Percentiles rank a stretch among this genome's conserved stretches.
Evolutionary conservation across 441 rosid species (phyloP).

Genomic region (Jatropha multifida): DNA sequence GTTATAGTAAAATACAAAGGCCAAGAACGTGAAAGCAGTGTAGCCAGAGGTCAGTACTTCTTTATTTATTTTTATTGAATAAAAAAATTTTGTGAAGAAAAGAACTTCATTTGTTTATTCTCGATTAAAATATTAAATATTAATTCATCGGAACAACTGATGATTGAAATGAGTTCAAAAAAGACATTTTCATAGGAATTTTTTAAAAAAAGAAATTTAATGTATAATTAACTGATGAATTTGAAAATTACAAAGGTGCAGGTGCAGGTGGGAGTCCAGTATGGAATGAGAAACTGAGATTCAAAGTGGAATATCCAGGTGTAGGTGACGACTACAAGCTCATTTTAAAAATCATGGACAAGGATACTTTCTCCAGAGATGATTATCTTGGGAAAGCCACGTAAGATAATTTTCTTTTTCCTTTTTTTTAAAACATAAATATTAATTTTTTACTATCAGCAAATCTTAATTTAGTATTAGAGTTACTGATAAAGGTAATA

Average conservation of each 20-base stretch:
- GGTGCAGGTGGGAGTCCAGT: slow-evolving; percentile 59
- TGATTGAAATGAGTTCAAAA: no score
- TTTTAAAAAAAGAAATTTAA: no score
- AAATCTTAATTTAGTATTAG: no score
- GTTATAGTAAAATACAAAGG: slow-evolving; percentile 64
- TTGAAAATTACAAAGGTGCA: slow-evolving; percentile 19
- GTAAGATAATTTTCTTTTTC: slow-evolving; percentile 39
- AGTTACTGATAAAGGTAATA: no score
- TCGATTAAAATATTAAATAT: no score
- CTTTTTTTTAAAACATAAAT: background rate
- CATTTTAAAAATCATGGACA: slow-evolving; percentile 71
- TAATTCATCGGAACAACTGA: no score
- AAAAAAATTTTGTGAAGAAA: no score
- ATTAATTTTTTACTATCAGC: no score
- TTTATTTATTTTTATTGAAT: background rate
- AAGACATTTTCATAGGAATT: no score
- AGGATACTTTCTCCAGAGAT: slow-evolving; percentile 63
- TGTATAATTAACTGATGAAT: background rate
- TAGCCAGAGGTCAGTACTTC: slow-evolving; percentile 51
- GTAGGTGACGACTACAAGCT: slow-evolving; percentile 53
- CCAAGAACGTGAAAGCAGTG: slow-evolving; percentile 65
- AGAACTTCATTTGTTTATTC: no score
- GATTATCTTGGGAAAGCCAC: slow-evolving; percentile 70
- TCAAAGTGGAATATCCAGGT: slow-evolving; percentile 80
- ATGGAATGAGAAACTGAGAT: slow-evolving; percentile 65